These are phyloP conservation scores for Pelargonium myrrhifolium DNA, from an alignment of 441 rosid genomes.

Conservation along the genomic window DNA sequence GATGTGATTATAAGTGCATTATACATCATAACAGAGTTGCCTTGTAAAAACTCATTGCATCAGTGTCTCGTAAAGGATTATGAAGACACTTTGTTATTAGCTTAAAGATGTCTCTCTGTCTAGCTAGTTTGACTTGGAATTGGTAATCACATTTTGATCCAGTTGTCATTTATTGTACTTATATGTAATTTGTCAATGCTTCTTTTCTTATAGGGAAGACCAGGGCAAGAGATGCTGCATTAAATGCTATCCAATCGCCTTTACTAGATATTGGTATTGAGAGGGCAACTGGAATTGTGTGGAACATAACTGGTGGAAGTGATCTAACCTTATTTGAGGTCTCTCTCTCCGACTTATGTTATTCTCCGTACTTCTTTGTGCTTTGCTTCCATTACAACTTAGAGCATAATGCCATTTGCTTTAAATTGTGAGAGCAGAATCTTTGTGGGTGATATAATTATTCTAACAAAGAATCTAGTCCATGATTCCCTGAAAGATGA, in stretches of 20 bases:
- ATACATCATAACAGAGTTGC: background rate
- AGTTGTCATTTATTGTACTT: constrained; percentile 1
- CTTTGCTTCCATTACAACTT: background rate
- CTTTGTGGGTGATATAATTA: background rate
- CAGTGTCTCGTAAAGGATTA: background rate
- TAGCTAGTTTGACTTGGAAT: background rate
- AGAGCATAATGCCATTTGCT: background rate
- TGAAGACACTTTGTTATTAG: constrained; percentile 5
- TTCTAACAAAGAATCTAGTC: too few relatives aligned
- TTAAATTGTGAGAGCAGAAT: background rate
- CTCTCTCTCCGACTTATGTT: background rate
- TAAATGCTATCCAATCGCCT: constrained; percentile 95
- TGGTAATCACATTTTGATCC: constrained; percentile 11
- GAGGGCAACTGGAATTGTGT: constrained; percentile 96
- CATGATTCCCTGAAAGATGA: too few relatives aligned
- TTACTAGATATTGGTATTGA: constrained; percentile 88
- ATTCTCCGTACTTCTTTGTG: background rate
- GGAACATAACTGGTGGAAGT: constrained; percentile 95
- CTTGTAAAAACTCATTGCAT: background rate
- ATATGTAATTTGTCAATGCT: constrained; percentile 8
- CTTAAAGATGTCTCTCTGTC: constrained; percentile 2
- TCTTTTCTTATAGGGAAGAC: constrained; percentile 56
- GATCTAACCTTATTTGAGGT: constrained; percentile 94
- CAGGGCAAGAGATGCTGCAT: constrained; percentile 96
- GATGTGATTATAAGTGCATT: too few relatives aligned